Conservation (phyloP, 164 flowering plant genomes). For the Piper betle region DNA sequence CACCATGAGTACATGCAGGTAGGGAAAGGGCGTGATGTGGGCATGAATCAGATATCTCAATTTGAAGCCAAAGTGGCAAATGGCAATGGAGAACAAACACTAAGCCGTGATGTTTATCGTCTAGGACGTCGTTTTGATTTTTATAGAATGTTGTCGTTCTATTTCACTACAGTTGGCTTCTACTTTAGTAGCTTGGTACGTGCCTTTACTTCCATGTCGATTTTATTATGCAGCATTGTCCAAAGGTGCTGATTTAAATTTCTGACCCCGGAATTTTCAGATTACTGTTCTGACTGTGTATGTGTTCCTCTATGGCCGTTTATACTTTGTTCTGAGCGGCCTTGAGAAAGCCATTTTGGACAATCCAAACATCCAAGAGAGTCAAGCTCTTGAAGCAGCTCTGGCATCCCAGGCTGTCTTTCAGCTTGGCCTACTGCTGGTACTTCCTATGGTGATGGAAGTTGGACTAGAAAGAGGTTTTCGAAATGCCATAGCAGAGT, state of each 20-base stretch:
- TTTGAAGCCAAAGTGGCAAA: conserved; percentile 98
- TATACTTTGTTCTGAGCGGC: conserved; percentile 92
- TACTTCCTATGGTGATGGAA: conserved; percentile 97
- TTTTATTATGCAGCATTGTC: not conserved
- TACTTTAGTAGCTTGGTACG: conserved; percentile 93
- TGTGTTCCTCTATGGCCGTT: conserved; percentile 79
- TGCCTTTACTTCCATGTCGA: conserved; percentile 2
- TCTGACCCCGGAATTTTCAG: conserved; percentile 30
- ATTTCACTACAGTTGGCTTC: conserved; percentile 94
- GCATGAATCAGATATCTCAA: conserved; percentile 90
- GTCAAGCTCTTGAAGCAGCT: conserved; percentile 72
- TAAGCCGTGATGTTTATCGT: conserved; percentile 91
- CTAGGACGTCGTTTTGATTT: conserved; percentile 97
- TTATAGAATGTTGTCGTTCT: conserved; percentile 90
- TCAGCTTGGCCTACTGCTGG: conserved; percentile 79
- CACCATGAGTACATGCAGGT: conserved; percentile 98
- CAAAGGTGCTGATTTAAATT: not conserved
- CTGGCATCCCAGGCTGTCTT: conserved; percentile 72
- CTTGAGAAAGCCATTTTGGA: conserved; percentile 59
- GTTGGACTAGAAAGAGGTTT: conserved; percentile 92
- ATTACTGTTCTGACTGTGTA: conserved; percentile 82
- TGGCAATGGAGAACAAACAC: conserved; percentile 98
- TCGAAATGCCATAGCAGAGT: conserved; percentile 79
- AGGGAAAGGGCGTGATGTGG: conserved; percentile 97
- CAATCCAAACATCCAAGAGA: conserved; percentile 35